Base-by-base conservation (phyloP, 495 filamentous ascomycete genomes). In the Hypoxylon crocopeplum region DNA sequence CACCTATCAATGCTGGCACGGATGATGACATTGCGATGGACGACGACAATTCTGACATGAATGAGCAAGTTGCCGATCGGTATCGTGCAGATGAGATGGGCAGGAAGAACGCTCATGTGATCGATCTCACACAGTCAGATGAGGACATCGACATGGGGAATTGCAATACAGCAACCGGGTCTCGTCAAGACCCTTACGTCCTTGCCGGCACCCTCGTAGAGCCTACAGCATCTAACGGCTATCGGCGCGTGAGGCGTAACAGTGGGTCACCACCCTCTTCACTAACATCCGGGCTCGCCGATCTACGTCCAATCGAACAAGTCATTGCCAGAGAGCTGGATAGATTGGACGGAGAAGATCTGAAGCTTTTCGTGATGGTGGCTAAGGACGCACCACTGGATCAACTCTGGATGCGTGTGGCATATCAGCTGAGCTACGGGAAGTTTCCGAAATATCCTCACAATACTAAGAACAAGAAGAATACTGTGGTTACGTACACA, bases 1-100 rank as follows among this genome's bases (percentile, higher is more conserved):
- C 59, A 13, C 37, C 34, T 15, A 67, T 69, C 61, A 47, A 68
- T 12, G 29, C 62, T 17, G 56, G 56, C 22, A 20, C 40, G 38
- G 49, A 50, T 11, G 27, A 41, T 24, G 24, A 24, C 13, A 13
- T 22, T 24, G 7, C 48, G 15, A 11, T n/a, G 38, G 49, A 50
- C 7, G 27, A 41, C 20, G 24, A 24, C 13, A 13, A 16, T 24
- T 11, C 48, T 10, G 8, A 13, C 11, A 21, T 6, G n/a, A 50
- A 38, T 29, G 36, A 39, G 37, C 39, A 59, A 13, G n/a, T 15
- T 19, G 8, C 6, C 6, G 0, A n/a, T 25, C 20, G 19, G 15
- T 29, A 30, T 24, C 12, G 22, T 10, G 48, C 33, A 12, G 15
- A 56, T 5, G 24, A 33, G 17, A 48, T 37, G n/a, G 41, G 55